A percentile compares a stretch with the other conserved stretches of the same genome.
Evolutionary conservation across 495 filamentous ascomycete genomes (phyloP).

Genomic region (Aspergillus panamensis): DNA sequence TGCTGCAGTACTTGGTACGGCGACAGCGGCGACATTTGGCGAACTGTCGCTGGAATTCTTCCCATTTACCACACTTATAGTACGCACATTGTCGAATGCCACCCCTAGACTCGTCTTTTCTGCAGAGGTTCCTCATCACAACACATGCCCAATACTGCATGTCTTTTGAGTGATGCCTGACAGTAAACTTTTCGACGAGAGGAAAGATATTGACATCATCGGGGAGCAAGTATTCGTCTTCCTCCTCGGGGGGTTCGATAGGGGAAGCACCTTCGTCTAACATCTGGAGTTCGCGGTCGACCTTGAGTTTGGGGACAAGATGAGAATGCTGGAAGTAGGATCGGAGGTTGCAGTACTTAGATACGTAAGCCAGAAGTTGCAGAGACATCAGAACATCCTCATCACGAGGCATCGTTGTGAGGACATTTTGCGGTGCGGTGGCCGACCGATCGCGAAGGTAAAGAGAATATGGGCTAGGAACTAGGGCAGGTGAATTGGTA

Average conservation of each 20-base stretch:
- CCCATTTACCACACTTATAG: constrained; percentile 97
- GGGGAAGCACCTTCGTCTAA: constrained; percentile 63
- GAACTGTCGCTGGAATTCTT: constrained; percentile 91
- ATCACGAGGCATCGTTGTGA: constrained; percentile 88
- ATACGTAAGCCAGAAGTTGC: constrained; percentile 96
- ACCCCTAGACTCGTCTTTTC: constrained; percentile 90
- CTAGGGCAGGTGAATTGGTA: constrained; percentile 67
- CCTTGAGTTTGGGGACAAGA: constrained; percentile 86
- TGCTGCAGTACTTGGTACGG: constrained; percentile 98
- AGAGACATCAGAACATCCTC: constrained; percentile 98
- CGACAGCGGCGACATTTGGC: constrained; percentile 96
- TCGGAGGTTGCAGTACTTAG: constrained; percentile 95
- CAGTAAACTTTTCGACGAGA: constrained; percentile 95
- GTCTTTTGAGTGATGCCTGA: constrained; percentile 86
- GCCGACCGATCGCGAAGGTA: constrained; percentile 71
- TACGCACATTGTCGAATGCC: constrained; percentile 96
- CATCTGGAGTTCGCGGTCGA: constrained; percentile 76
- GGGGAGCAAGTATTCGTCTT: constrained; percentile 87
- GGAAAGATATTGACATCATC: constrained; percentile 98
- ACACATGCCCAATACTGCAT: constrained; percentile 99
- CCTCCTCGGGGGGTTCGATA: constrained; percentile 55
- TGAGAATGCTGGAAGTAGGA: constrained; percentile 94
- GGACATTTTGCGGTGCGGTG: constrained; percentile 60
- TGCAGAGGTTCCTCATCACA: constrained; percentile 97
- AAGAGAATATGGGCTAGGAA: constrained; percentile 65